Evolutionary conservation across 106 monocot genomes (phyloP).

Genomic region (Posidonia australis): DNA sequence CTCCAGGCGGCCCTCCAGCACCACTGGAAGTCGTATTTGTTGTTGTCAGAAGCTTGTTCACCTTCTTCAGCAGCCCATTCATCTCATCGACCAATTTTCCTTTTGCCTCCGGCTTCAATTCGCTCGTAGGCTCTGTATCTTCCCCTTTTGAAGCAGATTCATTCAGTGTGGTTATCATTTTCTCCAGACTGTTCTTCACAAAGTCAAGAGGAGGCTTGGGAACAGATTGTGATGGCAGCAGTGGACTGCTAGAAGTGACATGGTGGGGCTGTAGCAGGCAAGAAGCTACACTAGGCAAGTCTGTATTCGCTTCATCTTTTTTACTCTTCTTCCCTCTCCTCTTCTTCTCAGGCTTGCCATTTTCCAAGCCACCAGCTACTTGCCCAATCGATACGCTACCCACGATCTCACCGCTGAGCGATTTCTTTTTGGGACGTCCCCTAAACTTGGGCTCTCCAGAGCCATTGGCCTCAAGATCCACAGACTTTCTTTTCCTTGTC

Average conservation of each 20-base stretch:
- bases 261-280: background rate
- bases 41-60: slow-evolving; percentile 12
- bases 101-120: slow-evolving; percentile 1
- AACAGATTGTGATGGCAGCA: background rate
- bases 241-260: background rate
- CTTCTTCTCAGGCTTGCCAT: background rate
- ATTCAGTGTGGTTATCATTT: slow-evolving; percentile 15
- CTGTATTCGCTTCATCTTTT: background rate
- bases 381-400: background rate
- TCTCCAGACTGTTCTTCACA: slow-evolving; percentile 19
- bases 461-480: background rate
- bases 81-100: slow-evolving; percentile 18
- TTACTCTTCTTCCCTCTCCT: background rate
- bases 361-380: background rate
- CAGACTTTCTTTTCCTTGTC: background rate
- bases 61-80: slow-evolving; percentile 18
- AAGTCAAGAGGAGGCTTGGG: slow-evolving; percentile 15
- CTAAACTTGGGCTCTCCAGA: background rate
- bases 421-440: background rate
- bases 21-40: background rate
- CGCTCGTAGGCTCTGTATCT: background rate
- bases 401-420: background rate
- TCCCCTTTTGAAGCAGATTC: background rate
- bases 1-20: too few species aligned
- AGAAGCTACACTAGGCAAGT: background rate